Evolutionary conservation across 305 asterid genomes (phyloP), one percentile per base, ranked within the genome.

Genomic region (Salvia sclarea): DNA sequence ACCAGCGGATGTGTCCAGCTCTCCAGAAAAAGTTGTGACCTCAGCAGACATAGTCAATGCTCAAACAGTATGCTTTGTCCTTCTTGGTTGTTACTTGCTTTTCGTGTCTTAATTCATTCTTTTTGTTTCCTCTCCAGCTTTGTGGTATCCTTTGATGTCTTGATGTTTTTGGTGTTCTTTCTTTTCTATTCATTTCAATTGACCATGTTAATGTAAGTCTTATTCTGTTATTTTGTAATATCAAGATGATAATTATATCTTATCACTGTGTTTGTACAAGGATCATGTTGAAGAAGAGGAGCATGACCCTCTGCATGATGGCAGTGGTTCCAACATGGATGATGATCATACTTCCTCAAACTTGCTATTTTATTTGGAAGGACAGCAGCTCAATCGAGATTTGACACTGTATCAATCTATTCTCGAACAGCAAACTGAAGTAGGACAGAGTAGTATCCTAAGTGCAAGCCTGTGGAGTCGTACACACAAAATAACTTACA

Each of bases 331-430:
- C 25, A 72, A 66, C 62, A 69, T 53, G 28, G 74, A 73, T 55
- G 69, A 58, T 72, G 84, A 79, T 67, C 81, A 78, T 62, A 64
- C 81, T 63, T 74, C 86, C 4, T 79, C 77, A 49, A 85, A 80
- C 75, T 72, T 95, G 83, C 68, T 75, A 43, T 80, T 95, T 72
- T 84, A 69, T 79, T 76, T 88, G 73, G 92, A 92, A 35, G 98
- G 94, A 68, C 78, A 85, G 77, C 82, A 78, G 64, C 78, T 88
- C 75, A 85, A 82, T 75, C 72, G 53, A 47, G 69, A 80, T 30
- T 64, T 88, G 78, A 79, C 95, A 41, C 78, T 92, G 35, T 95
- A 89, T 72, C 99, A 95, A 73, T 83, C 90, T 63, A 79, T 95
- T 69, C 76, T 88, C 50, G 80, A 80, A 65, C 89, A 64, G 66